A percentile compares a stretch with the other conserved stretches of the same genome.
phyloP scores from a whole-genome alignment of 2,329 filamentous ascomycete genomes.

The Bipolaris bicolor region DNA sequence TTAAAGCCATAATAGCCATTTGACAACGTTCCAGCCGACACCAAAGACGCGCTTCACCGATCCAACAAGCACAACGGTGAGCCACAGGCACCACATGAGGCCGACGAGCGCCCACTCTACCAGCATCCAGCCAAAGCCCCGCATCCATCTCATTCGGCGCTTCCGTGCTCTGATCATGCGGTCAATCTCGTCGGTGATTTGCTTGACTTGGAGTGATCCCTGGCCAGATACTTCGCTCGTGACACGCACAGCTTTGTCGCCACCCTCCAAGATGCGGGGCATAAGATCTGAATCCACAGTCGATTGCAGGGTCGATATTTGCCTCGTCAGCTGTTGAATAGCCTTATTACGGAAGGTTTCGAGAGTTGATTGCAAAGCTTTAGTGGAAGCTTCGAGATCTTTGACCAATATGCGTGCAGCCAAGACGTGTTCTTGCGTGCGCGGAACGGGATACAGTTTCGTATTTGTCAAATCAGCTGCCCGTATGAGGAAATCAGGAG shows the following conservation, averaged over 20 bases:
- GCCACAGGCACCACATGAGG: conserved; percentile 94
- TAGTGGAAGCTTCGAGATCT: conserved; percentile 54
- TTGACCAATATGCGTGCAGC: conserved; percentile 60
- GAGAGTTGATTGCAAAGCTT: conserved; percentile 58
- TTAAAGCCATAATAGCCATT: conserved; percentile 78
- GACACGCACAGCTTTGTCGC: conserved; percentile 81
- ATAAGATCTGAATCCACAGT: conserved; percentile 59
- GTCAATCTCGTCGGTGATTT: conserved; percentile 76
- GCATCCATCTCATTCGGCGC: conserved; percentile 74
- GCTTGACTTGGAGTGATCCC: conserved; percentile 80
- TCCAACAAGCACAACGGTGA: conserved; percentile 79
- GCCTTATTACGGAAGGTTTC: conserved; percentile 56
- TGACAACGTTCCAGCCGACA: conserved; percentile 64
- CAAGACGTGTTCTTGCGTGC: conserved; percentile 60
- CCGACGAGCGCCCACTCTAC: conserved; percentile 89
- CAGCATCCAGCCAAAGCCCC: conserved; percentile 76
- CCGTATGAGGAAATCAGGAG: conserved; percentile 45
- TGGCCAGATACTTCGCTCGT: conserved; percentile 76
- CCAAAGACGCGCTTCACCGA: conserved; percentile 68
- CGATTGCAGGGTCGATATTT: conserved; percentile 53
- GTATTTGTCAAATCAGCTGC: conserved; percentile 54
- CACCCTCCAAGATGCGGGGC: conserved; percentile 68
- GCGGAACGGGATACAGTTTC: conserved; percentile 54
- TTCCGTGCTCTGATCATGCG: conserved; percentile 73
- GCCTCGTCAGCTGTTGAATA: conserved; percentile 52